These are phyloP conservation scores for Boletus insuetus DNA, from an alignment of 768 basidiomycete genomes.

Conservation along the genomic window DNA sequence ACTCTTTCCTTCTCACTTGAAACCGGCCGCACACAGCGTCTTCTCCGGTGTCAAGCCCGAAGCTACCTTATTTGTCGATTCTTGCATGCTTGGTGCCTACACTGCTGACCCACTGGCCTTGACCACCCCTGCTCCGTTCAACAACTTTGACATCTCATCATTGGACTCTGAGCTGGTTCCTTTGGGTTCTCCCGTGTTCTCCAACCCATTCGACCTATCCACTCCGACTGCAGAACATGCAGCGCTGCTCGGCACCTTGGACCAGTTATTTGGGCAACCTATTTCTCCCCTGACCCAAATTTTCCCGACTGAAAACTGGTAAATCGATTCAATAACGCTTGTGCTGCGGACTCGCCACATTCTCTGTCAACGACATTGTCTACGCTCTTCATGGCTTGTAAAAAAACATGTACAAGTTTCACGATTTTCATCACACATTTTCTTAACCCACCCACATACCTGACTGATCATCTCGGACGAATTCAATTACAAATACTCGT, in stretches of 20 bases:
- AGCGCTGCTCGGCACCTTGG: constrained; percentile 21
- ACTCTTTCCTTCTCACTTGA: constrained; percentile 21
- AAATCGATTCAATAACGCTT: background rate
- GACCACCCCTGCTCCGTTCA: constrained; percentile 6
- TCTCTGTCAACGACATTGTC: background rate
- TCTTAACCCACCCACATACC: constrained; percentile 6
- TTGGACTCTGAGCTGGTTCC: constrained; percentile 10
- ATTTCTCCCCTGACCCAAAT: constrained; percentile 22
- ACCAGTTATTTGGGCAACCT: constrained; percentile 31
- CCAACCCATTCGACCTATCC: constrained; percentile 28
- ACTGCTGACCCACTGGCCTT: background rate
- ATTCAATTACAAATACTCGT: constrained; percentile 11
- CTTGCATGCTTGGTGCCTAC: constrained; percentile 24
- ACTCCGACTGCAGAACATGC: background rate
- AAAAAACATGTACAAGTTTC: constrained; percentile 3
- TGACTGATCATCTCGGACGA: constrained; percentile 7
- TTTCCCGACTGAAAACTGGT: constrained; percentile 13
- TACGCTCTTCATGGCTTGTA: background rate
- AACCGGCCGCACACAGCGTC: constrained; percentile 18
- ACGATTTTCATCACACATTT: background rate
- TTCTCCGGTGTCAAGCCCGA: constrained; percentile 33
- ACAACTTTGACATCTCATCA: constrained; percentile 6
- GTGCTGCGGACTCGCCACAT: background rate
- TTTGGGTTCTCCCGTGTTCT: constrained; percentile 29
- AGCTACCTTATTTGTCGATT: constrained; percentile 26